A percentile compares a stretch with the other conserved stretches of the same genome.
These are phyloP conservation scores for Hortiboletus campestris DNA, from an alignment of 768 basidiomycete genomes.

Conservation along the genomic window DNA sequence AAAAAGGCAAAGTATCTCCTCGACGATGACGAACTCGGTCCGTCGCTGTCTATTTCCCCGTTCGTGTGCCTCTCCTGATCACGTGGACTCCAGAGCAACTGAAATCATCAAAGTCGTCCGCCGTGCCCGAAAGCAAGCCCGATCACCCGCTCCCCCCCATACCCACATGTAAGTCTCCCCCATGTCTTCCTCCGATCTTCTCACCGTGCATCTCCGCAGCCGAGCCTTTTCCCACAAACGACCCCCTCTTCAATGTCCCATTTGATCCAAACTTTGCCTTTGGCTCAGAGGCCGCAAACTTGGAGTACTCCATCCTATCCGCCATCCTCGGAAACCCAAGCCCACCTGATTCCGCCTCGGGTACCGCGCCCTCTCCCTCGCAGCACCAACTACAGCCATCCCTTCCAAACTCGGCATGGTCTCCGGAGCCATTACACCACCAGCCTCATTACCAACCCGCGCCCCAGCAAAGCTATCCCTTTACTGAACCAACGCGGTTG, in stretches of 20 bases:
- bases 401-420: constrained; percentile 37
- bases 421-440: constrained; percentile 33
- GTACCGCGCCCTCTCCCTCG: constrained; percentile 27
- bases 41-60: constrained; percentile 16
- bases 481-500: constrained; percentile 28
- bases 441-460: constrained; percentile 31
- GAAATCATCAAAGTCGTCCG: constrained; percentile 34
- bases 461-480: constrained; percentile 21
- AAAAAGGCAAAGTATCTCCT: constrained; percentile 98
- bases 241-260: constrained; percentile 58
- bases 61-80: constrained; percentile 16
- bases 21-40: constrained; percentile 91
- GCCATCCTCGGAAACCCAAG: constrained; percentile 83
- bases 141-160: constrained; percentile 19
- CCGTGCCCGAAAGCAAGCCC: neutral
- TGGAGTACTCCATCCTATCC: constrained; percentile 93
- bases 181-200: neutral
- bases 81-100: constrained; percentile 39
- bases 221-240: constrained; percentile 51
- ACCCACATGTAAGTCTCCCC: constrained; percentile 30
- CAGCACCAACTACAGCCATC: constrained; percentile 23
- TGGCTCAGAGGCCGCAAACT: constrained; percentile 87
- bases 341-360: constrained; percentile 36
- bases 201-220: constrained; percentile 31
- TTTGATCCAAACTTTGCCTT: constrained; percentile 67